Evolutionary conservation across 1,139 yeast species (phyloP).

Genomic region (Yamadazyma spencermartinsiae): DNA sequence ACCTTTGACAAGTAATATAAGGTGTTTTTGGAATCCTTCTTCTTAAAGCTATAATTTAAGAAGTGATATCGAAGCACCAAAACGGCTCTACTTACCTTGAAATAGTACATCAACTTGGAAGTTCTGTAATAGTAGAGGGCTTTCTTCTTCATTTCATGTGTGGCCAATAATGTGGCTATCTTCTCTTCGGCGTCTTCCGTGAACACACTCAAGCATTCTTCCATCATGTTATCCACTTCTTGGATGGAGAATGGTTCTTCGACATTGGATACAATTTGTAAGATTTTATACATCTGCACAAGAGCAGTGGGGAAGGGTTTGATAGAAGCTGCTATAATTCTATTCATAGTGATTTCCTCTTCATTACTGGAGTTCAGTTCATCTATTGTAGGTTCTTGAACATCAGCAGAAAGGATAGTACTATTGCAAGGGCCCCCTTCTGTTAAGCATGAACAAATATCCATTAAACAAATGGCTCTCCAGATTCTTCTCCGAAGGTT

Average conservation of each 20-base stretch:
- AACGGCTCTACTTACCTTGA: slow-evolving; percentile 7
- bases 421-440: slow-evolving; percentile 38
- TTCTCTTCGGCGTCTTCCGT: slow-evolving; percentile 3
- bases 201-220: slow-evolving; percentile 5
- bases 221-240: slow-evolving; percentile 4
- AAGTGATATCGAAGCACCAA: slow-evolving; percentile 13
- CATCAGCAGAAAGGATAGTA: slow-evolving; percentile 30
- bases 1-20: slow-evolving; percentile 6
- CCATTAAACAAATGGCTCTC: slow-evolving; percentile 27
- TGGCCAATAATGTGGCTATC: not conserved
- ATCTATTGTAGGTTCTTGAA: slow-evolving; percentile 25
- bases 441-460: slow-evolving; percentile 32
- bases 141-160: not conserved
- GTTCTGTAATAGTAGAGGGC: slow-evolving; percentile 10
- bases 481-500: slow-evolving; percentile 38
- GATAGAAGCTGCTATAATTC: no score
- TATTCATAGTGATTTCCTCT: no score
- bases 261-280: no score
- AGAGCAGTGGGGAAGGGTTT: no score
- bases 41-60: slow-evolving; percentile 7
- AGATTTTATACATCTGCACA: no score
- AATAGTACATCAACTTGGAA: slow-evolving; percentile 9
- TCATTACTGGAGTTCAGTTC: slow-evolving; percentile 20
- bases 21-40: not conserved
- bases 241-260: slow-evolving; percentile 9